Evolutionary conservation across 208 protist genomes (phyloP), one percentile per base, ranked within the genome.

Genomic region (Leishmania martiniquensis): DNA sequence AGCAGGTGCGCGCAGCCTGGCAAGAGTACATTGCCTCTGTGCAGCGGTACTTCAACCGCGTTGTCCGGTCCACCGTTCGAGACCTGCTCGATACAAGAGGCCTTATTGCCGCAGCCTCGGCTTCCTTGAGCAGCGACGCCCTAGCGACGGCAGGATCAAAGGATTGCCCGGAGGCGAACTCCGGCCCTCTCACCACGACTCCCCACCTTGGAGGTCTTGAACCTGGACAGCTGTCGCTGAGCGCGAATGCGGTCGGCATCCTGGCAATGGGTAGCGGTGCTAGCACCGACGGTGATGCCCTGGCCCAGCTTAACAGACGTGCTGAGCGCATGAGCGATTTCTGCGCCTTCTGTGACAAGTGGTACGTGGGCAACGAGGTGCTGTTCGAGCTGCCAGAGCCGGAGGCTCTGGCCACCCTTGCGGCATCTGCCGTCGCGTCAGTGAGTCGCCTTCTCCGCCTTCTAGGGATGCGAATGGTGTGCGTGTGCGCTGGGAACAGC

Each of bases 291-390:
- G n/a, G 22, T 12, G 55, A 47, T 52, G 75, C 57, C 39, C 34
- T 72, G 29, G 29, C 49, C 12, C 69, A 79, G 45, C 70, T 84
- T 10, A 74, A 63, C 75, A 80, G 57, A 34, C 67, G 80, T 3
- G 94, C 92, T 3, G 89, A 96, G 82, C 86, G 89, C 47, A 76
- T 96, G 77, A 96, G 91, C 74, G 90, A 95, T 47, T 86, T 96
- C 47, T 97, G 94, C 75, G 71, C 80, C 17, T 71, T 93, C 47
- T 87, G 84, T 44, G 90, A 95, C 37, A 91, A 91, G 81, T 96
- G 89, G 87, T 93, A 91, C 79, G 29, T 82, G 10, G 65, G 82
- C 22, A 89, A 94, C 77, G 92, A 97, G 83, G 47, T 22, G 0
- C 74, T 81, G 39, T 90, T 97, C 62, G 73, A 88, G 32, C 73